Evolutionary conservation across 441 rosid species (phyloP).

Genomic region (Gossypium aridum): DNA sequence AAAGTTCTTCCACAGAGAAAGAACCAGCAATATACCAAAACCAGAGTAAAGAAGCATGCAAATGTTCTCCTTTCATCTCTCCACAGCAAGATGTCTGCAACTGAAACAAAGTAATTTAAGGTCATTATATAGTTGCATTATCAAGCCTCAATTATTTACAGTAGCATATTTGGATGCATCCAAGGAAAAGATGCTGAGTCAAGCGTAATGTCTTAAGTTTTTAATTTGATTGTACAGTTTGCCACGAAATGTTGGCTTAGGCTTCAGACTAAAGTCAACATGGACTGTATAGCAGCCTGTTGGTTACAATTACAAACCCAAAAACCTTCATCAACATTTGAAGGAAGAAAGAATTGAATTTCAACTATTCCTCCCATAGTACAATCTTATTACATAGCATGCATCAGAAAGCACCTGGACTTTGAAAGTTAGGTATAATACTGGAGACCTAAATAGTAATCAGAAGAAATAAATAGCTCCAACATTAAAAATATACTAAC

Average conservation of each 20-base stretch:
- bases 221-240: not conserved
- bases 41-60: slow-evolving; percentile 43
- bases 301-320: not conserved
- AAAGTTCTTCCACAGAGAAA: slow-evolving; percentile 69
- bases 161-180: not conserved
- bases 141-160: not conserved
- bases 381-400: not conserved
- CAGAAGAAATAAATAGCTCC: not conserved
- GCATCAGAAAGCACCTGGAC: slow-evolving; percentile 2
- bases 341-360: not conserved
- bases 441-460: not conserved
- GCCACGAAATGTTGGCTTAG: not conserved
- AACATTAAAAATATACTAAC: not conserved
- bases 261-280: not conserved
- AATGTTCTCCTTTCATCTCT: slow-evolving; percentile 87
- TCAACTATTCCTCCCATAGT: not conserved
- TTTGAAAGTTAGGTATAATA: not conserved
- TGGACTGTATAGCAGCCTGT: not conserved
- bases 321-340: not conserved
- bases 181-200: not conserved
- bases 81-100: slow-evolving; percentile 85
- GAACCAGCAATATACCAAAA: slow-evolving; percentile 67
- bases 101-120: slow-evolving; percentile 42
- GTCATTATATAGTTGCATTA: not conserved
- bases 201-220: not conserved